Base-by-base conservation (phyloP, 345 rosid species). In the Pseudoturritis turrita region DNA sequence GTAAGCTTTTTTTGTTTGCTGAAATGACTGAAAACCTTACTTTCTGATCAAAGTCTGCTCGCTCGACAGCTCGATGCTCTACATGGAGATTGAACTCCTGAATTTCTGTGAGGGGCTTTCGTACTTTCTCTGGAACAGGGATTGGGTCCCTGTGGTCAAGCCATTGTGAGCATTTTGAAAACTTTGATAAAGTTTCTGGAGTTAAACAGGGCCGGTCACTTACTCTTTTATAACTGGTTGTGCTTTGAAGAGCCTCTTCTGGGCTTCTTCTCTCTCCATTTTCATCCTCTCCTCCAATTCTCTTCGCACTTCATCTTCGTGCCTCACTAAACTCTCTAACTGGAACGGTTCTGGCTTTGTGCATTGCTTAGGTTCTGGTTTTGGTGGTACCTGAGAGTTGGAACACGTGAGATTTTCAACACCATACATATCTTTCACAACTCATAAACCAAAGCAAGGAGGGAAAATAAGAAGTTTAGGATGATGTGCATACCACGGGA, bases 41-140 rank as follows among this genome's bases (percentile, higher is more conserved):
- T 82, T 88, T 92, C 0, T 96, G 89, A 77, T 96, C 97, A 62
- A 92, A 96, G 29, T 88, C 99, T 57, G 92, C 90, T 81, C 99
- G 84, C 31, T 87, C 96, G 4, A 77, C 89, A 0, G 96, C 92
- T 25, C 99, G 84, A 17, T 80, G 74, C 56, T 90, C 90, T 12
- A 82, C 82, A 63, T 86, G 89, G 55, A 85, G 92, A 62, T 85
- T 84, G 45, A 92, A 85, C 65, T 81, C 80, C 60, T 90, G 86
- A 31, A 96, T 88, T 68, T 88, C 87, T 6, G 98, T 90, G 49
- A 96, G 92, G 7, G 99, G 98, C 74, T 66, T 92, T 19, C 99
- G 86, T 51, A 81, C 87, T 81, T 86, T 96, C 82, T 87, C 98
- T 13, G 92, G 96, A 56, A 92, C 76, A n/a, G 95, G 97, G 76